Conservation (phyloP, 306 rosid genomes). For the Ormosia semicastrata region DNA sequence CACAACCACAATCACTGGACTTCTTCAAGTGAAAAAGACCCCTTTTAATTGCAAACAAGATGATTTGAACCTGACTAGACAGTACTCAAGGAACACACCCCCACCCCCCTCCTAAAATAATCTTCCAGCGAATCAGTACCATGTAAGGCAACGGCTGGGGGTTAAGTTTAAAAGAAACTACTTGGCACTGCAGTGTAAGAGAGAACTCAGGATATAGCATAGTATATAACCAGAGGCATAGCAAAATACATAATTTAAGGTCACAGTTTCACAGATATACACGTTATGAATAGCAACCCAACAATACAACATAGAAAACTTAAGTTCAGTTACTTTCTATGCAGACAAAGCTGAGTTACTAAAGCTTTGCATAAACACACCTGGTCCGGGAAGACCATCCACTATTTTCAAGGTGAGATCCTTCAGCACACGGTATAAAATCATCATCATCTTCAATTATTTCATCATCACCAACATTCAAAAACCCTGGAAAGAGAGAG, state of each 20-base stretch:
- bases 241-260: background rate
- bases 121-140: background rate
- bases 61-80: background rate
- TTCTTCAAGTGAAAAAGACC: background rate
- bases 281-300: background rate
- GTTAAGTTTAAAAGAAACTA: background rate
- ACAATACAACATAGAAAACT: background rate
- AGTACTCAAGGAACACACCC: background rate
- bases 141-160: background rate
- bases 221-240: background rate
- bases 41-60: background rate
- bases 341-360: background rate
- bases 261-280: background rate
- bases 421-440: conserved; percentile 54
- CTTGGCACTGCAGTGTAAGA: background rate
- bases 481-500: conserved; percentile 57
- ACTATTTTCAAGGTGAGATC: conserved; percentile 69
- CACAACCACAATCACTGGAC: background rate
- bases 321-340: background rate
- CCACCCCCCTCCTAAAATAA: background rate
- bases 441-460: conserved; percentile 67
- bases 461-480: conserved; percentile 90
- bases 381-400: conserved; percentile 99
- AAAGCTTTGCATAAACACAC: conserved; percentile 44
- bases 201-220: background rate